Evolutionary conservation across 2,329 filamentous ascomycete species (phyloP).

Genomic region (Anisogramma anomala): DNA sequence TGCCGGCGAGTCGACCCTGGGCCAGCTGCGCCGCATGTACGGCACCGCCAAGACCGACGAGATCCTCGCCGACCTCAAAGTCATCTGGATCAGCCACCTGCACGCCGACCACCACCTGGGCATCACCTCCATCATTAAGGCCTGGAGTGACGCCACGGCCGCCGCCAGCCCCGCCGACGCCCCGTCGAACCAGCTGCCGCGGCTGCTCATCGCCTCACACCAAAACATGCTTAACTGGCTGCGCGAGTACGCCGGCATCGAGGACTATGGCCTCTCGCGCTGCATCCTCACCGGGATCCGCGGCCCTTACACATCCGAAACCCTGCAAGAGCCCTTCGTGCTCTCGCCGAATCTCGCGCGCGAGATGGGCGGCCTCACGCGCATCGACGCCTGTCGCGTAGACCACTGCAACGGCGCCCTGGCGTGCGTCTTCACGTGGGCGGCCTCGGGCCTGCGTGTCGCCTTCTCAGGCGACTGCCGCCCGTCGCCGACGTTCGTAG

Average conservation of each 20-base stretch:
- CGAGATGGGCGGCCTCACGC: slow-evolving; percentile 48
- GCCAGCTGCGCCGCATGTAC: slow-evolving; percentile 70
- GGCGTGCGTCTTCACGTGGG: slow-evolving; percentile 67
- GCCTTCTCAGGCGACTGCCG: slow-evolving; percentile 93
- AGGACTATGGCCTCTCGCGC: slow-evolving; percentile 59
- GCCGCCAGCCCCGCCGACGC: slow-evolving; percentile 23
- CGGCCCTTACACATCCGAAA: slow-evolving; percentile 4
- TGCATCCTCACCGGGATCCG: slow-evolving; percentile 25
- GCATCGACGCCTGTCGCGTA: slow-evolving; percentile 57
- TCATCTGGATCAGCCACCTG: slow-evolving; percentile 87
- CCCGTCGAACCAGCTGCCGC: background rate
- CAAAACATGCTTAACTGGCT: slow-evolving; percentile 64
- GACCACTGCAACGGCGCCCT: slow-evolving; percentile 70
- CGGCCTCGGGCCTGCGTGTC: slow-evolving; percentile 67
- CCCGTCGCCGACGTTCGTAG: slow-evolving; percentile 57
- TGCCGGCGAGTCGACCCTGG: slow-evolving; percentile 83
- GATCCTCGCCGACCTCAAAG: slow-evolving; percentile 67
- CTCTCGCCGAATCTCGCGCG: slow-evolving; percentile 29
- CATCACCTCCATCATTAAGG: slow-evolving; percentile 65
- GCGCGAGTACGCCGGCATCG: slow-evolving; percentile 64
- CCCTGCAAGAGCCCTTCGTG: slow-evolving; percentile 18
- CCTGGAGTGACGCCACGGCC: slow-evolving; percentile 55
- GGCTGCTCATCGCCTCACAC: slow-evolving; percentile 58
- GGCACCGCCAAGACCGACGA: slow-evolving; percentile 50
- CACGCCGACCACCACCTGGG: slow-evolving; percentile 96